Conservation (phyloP, 768 basidiomycete genomes). For the Phallus indusiatus region DNA sequence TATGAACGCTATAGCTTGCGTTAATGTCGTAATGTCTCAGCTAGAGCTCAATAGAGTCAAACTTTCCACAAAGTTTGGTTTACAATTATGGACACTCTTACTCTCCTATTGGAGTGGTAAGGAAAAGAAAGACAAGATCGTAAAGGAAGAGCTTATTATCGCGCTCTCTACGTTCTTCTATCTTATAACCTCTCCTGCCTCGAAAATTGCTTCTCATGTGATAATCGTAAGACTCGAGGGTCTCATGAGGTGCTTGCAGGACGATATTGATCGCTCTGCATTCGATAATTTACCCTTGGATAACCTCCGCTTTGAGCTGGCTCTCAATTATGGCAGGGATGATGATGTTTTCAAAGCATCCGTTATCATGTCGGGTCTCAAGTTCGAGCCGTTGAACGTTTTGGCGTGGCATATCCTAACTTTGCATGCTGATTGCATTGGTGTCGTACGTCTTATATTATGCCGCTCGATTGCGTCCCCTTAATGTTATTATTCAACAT, state of each 20-base stretch:
- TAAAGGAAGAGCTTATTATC: slow-evolving; percentile 76
- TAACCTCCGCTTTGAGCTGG: slow-evolving; percentile 47
- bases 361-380: slow-evolving; percentile 66
- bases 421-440: slow-evolving; percentile 69
- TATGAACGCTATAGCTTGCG: slow-evolving; percentile 57
- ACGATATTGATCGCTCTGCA: slow-evolving; percentile 59
- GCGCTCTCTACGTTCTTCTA: slow-evolving; percentile 66
- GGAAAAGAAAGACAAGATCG: slow-evolving; percentile 57
- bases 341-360: slow-evolving; percentile 42
- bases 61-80: slow-evolving; percentile 52
- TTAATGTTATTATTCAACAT: background rate
- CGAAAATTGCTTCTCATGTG: slow-evolving; percentile 24
- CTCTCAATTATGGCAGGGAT: slow-evolving; percentile 13
- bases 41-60: slow-evolving; percentile 67
- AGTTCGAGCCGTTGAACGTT: slow-evolving; percentile 62
- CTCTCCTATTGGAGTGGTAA: slow-evolving; percentile 50
- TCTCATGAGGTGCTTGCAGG: slow-evolving; percentile 47
- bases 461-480: slow-evolving; percentile 3
- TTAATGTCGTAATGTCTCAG: slow-evolving; percentile 63
- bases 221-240: slow-evolving; percentile 39
- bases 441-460: slow-evolving; percentile 38
- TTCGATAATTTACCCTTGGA: slow-evolving; percentile 58
- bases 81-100: slow-evolving; percentile 51
- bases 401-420: slow-evolving; percentile 72
- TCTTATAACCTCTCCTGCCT: slow-evolving; percentile 39